Evolutionary conservation across 2,329 filamentous ascomycete species (phyloP).

Genomic region (Colletotrichum melonis): DNA sequence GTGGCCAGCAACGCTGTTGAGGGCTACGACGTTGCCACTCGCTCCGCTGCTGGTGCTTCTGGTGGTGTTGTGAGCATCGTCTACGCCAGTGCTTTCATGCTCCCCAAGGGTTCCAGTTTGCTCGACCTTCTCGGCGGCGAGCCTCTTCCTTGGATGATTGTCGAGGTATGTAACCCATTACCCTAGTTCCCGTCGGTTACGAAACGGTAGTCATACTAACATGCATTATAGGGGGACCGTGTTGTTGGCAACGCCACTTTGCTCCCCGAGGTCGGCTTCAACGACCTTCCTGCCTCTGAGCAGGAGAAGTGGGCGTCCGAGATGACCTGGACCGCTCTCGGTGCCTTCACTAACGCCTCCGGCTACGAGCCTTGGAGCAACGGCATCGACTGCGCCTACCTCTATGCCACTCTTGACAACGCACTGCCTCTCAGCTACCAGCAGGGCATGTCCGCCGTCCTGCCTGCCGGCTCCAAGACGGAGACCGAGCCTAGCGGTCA

Average conservation of each 20-base stretch:
- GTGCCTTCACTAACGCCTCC: slow-evolving; percentile 24
- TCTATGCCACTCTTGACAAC: slow-evolving; percentile 41
- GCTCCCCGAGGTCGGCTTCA: slow-evolving; percentile 34
- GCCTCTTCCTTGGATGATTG: slow-evolving; percentile 43
- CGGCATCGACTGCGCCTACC: slow-evolving; percentile 41
- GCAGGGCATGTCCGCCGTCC: slow-evolving; percentile 38
- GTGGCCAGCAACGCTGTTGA: slow-evolving; percentile 51
- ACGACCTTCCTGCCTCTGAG: slow-evolving; percentile 28
- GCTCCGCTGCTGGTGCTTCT: slow-evolving; percentile 43
- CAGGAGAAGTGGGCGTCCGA: slow-evolving; percentile 29
- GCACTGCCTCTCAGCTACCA: slow-evolving; percentile 39
- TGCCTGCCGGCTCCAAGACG: slow-evolving; percentile 29
- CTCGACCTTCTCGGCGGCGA: slow-evolving; percentile 39
- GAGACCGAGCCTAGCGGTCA: slow-evolving; percentile 28
- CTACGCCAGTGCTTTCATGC: slow-evolving; percentile 48
- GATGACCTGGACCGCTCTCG: slow-evolving; percentile 33
- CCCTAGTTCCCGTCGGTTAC: slow-evolving; percentile 5
- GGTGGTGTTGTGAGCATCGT: slow-evolving; percentile 52
- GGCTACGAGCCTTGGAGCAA: slow-evolving; percentile 44
- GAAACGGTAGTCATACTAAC: slow-evolving; percentile 27
- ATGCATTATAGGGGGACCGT: slow-evolving; percentile 10
- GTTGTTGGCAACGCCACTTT: slow-evolving; percentile 28
- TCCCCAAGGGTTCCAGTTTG: slow-evolving; percentile 42
- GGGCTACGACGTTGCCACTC: slow-evolving; percentile 47
- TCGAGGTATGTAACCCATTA: slow-evolving; percentile 36